phyloP scores from a whole-genome alignment of 1,139 yeast species.

The Candida sp. region DNA sequence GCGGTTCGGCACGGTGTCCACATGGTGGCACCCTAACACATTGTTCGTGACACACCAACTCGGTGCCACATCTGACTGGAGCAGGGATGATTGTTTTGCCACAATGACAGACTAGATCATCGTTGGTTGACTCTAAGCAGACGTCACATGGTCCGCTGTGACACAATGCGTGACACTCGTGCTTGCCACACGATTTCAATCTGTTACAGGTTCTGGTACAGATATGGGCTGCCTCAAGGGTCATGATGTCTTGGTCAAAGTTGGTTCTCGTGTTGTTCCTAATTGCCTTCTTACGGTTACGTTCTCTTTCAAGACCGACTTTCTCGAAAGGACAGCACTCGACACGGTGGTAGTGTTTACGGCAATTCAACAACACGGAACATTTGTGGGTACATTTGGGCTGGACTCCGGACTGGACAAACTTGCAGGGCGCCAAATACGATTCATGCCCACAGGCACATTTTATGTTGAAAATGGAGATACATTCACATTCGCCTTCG shows the following conservation, averaged over 20 bases:
- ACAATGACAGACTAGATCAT: slow-evolving; percentile 84
- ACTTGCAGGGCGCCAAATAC: slow-evolving; percentile 67
- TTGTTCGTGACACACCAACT: slow-evolving; percentile 69
- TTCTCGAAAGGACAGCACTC: slow-evolving; percentile 76
- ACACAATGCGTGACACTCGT: slow-evolving; percentile 75
- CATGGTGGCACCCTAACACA: slow-evolving; percentile 68
- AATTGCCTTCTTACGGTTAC: slow-evolving; percentile 54
- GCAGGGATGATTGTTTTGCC: slow-evolving; percentile 82
- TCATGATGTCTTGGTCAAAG: slow-evolving; percentile 52
- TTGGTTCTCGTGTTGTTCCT: slow-evolving; percentile 42
- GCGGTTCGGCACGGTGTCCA: slow-evolving; percentile 79
- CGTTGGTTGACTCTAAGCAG: slow-evolving; percentile 82
- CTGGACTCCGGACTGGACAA: slow-evolving; percentile 48
- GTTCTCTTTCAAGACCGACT: slow-evolving; percentile 64
- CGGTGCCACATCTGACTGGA: slow-evolving; percentile 90
- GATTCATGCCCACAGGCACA: slow-evolving; percentile 57
- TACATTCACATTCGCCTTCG: slow-evolving; percentile 77
- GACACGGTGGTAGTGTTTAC: slow-evolving; percentile 76
- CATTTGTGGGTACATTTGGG: slow-evolving; percentile 82
- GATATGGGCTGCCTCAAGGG: slow-evolving; percentile 77
- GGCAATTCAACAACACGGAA: slow-evolving; percentile 75
- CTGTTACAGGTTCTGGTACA: slow-evolving; percentile 77
- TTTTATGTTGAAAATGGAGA: slow-evolving; percentile 39
- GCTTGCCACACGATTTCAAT: slow-evolving; percentile 71
- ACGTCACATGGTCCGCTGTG: slow-evolving; percentile 87